Percentiles rank a stretch among this genome's conserved stretches.
Conservation (phyloP, 331 rosid genomes). For the Pyracantha coccinea region DNA sequence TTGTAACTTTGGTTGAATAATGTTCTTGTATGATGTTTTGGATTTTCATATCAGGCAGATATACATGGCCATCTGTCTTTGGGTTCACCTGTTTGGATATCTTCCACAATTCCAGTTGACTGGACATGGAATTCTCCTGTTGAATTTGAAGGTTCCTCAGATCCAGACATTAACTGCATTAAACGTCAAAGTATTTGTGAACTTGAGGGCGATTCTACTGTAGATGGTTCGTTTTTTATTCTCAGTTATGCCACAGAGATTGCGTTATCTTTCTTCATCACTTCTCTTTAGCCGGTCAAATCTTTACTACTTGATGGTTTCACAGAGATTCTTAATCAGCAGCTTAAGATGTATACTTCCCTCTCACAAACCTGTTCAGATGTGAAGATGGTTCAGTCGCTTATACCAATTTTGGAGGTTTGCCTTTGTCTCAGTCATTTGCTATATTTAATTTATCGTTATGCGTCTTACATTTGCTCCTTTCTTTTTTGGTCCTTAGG, state of each 20-base stretch:
- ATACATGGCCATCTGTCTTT: constrained; percentile 25
- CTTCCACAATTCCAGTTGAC: constrained; percentile 53
- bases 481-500: constrained; percentile 29
- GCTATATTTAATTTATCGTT: constrained; percentile 1
- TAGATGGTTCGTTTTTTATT: constrained; percentile 62
- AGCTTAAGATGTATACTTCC: constrained; percentile 63
- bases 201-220: constrained; percentile 81
- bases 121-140: constrained; percentile 58
- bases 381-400: constrained; percentile 89
- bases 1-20: constrained; percentile 11
- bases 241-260: not conserved
- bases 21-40: constrained; percentile 5
- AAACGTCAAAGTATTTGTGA: constrained; percentile 79
- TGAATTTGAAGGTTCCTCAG: constrained; percentile 32
- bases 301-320: constrained; percentile 16
- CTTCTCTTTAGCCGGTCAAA: not conserved
- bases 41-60: constrained; percentile 56
- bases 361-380: constrained; percentile 68
- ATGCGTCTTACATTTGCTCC: not conserved
- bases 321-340: constrained; percentile 73
- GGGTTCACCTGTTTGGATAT: constrained; percentile 47
- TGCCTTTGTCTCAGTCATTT: constrained; percentile 8
- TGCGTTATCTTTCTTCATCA: not conserved
- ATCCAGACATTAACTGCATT: constrained; percentile 24
- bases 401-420: constrained; percentile 93